phyloP scores from a whole-genome alignment of 306 rosid species.

The Herpetospermum pedunculosum region DNA sequence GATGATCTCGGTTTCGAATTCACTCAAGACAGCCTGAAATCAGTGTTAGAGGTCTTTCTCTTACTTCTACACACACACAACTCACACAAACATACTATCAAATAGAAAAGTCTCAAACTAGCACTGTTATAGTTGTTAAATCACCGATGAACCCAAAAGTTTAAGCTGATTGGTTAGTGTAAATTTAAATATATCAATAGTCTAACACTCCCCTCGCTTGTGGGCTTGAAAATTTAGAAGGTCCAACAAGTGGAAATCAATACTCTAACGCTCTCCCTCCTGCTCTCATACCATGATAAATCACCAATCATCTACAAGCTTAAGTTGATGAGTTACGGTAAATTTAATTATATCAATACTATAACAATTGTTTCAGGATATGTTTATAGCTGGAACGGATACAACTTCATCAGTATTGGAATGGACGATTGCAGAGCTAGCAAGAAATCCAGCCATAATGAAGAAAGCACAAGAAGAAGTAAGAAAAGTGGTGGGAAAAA shows the following conservation, averaged over 20 bases:
- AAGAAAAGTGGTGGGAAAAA: slow-evolving; percentile 4
- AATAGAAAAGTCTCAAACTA: background rate
- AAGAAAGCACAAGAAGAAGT: slow-evolving; percentile 26
- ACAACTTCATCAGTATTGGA: slow-evolving; percentile 28
- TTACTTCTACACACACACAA: background rate
- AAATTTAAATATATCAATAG: no score
- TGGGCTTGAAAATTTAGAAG: no score
- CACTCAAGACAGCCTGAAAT: background rate
- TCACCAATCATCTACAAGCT: no score
- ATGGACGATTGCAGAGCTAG: slow-evolving; percentile 37
- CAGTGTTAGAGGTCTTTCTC: background rate
- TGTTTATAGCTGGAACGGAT: slow-evolving; percentile 40
- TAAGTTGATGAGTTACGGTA: no score
- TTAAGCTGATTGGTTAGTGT: no score
- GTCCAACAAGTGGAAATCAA: no score
- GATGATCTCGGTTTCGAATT: background rate
- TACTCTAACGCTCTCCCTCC: no score
- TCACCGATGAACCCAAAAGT: no score
- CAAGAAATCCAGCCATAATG: slow-evolving; percentile 30
- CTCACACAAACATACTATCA: background rate
- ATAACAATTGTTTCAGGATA: slow-evolving; percentile 24
- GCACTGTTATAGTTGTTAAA: no score
- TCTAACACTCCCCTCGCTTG: no score
- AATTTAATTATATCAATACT: no score
- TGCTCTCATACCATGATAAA: no score